These are phyloP conservation scores for Mucor racemosus DNA, from an alignment of 371 early-diverging fungal species.

Conservation along the genomic window DNA sequence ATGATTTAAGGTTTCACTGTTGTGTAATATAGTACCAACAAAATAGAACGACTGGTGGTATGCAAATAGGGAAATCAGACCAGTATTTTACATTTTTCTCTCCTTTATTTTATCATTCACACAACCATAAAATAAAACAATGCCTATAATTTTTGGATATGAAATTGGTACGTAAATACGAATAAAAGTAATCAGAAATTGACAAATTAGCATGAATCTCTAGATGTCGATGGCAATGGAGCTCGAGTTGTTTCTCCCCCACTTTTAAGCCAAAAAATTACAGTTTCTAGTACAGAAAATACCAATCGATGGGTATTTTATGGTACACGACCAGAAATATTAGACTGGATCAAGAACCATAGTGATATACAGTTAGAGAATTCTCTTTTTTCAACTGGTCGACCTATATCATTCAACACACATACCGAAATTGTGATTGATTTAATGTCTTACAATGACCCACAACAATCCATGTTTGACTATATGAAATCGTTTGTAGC, in stretches of 20 bases:
- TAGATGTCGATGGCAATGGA: slow-evolving; percentile 15
- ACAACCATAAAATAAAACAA: slow-evolving; percentile 3
- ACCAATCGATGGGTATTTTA: slow-evolving; percentile 49
- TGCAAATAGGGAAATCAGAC: not conserved
- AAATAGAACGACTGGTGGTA: not conserved
- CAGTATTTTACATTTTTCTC: not conserved
- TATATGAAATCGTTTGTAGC: slow-evolving; percentile 43
- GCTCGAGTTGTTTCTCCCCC: slow-evolving; percentile 48
- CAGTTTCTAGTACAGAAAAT: slow-evolving; percentile 39
- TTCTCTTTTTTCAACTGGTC: slow-evolving; percentile 26
- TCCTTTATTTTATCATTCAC: not conserved
- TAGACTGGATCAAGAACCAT: slow-evolving; percentile 48
- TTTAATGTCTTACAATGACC: slow-evolving; percentile 33
- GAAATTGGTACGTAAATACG: slow-evolving; percentile 28
- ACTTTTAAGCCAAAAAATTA: slow-evolving; percentile 38
- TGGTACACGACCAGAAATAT: slow-evolving; percentile 49
- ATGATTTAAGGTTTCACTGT: too few relatives aligned
- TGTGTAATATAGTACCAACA: too few relatives aligned
- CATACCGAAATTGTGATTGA: slow-evolving; percentile 51
- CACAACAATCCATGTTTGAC: slow-evolving; percentile 41
- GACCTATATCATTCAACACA: slow-evolving; percentile 28
- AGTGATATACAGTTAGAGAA: slow-evolving; percentile 37
- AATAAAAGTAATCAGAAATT: too few relatives aligned
- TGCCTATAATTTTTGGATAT: slow-evolving; percentile 46
- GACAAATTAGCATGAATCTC: too few relatives aligned